phyloP scores from a whole-genome alignment of 208 protist species.

The Novymonas esmeraldas region DNA sequence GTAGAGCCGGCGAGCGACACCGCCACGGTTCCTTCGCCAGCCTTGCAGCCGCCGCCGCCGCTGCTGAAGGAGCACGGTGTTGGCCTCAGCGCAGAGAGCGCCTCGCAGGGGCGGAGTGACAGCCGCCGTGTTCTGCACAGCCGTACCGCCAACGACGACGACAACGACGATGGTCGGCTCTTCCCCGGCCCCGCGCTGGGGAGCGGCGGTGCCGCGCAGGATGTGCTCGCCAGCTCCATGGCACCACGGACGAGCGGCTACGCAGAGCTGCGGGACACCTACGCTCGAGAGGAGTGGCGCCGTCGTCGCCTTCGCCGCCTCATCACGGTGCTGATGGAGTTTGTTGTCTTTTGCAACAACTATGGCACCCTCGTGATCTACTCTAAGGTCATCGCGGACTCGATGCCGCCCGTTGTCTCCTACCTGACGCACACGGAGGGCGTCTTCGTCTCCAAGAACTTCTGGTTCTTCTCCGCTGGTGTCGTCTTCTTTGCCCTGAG shows the following conservation, averaged over 20 bases:
- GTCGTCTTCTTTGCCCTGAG: slow-evolving; percentile 74
- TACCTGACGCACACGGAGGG: slow-evolving; percentile 33
- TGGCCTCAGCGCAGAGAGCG: too few species aligned
- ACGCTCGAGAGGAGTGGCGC: slow-evolving; percentile 39
- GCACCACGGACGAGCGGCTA: slow-evolving; percentile 5
- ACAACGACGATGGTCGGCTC: too few species aligned
- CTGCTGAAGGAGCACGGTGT: too few species aligned
- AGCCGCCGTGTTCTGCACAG: too few species aligned
- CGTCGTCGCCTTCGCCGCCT: slow-evolving; percentile 49
- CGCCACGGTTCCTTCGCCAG: too few species aligned
- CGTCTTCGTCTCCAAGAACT: slow-evolving; percentile 36
- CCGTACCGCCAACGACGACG: too few species aligned
- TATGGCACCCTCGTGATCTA: slow-evolving; percentile 77
- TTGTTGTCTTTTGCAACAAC: slow-evolving; percentile 70
- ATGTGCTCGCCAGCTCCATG: neutral
- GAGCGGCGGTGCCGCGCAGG: neutral
- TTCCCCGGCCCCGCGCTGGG: neutral
- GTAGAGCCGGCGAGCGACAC: too few species aligned
- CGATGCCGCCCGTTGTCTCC: slow-evolving; percentile 61
- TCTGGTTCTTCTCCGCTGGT: slow-evolving; percentile 63
- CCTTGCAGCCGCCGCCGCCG: too few species aligned
- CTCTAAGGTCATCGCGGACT: slow-evolving; percentile 66
- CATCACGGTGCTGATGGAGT: slow-evolving; percentile 57
- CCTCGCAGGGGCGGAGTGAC: too few species aligned
- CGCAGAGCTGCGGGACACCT: slow-evolving; percentile 18